Conservation (phyloP, 306 rosid genomes). For the Trifolium repens region DNA sequence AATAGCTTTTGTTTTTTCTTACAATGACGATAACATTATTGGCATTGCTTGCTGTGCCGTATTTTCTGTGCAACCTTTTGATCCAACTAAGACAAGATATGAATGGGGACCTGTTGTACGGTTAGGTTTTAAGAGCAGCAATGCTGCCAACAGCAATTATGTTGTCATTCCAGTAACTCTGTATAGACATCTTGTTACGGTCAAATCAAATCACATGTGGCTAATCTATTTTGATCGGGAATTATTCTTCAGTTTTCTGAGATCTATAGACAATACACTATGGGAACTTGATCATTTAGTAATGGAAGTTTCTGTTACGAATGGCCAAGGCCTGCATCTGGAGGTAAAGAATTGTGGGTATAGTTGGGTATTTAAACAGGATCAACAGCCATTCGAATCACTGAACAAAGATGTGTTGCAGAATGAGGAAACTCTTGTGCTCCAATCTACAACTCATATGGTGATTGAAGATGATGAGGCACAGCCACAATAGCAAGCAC, state of each 20-base stretch:
- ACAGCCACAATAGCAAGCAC: neutral
- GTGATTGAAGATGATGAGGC: neutral
- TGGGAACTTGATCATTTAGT: neutral
- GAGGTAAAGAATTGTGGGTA: conserved; percentile 6
- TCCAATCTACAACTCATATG: neutral
- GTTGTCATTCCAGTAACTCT: neutral
- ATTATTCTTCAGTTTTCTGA: neutral
- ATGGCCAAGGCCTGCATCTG: neutral
- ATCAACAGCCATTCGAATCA: neutral
- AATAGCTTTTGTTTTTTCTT: too few relatives aligned
- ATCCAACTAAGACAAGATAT: neutral
- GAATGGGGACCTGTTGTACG: neutral
- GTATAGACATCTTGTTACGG: neutral
- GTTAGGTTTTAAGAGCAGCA: neutral
- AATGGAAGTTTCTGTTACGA: neutral
- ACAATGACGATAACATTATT: neutral
- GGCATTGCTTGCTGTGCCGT: neutral
- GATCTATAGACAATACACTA: neutral
- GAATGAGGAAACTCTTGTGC: neutral
- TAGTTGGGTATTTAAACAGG: conserved; percentile 1
- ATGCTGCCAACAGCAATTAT: neutral
- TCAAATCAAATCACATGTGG: neutral
- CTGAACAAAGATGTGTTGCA: neutral
- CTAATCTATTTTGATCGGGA: neutral
- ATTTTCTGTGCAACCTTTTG: neutral